A percentile compares a stretch with the other conserved stretches of the same genome.
phyloP scores from a whole-genome alignment of 1,139 yeast genomes.

The Yamadazyma kanchanaburiensis region DNA sequence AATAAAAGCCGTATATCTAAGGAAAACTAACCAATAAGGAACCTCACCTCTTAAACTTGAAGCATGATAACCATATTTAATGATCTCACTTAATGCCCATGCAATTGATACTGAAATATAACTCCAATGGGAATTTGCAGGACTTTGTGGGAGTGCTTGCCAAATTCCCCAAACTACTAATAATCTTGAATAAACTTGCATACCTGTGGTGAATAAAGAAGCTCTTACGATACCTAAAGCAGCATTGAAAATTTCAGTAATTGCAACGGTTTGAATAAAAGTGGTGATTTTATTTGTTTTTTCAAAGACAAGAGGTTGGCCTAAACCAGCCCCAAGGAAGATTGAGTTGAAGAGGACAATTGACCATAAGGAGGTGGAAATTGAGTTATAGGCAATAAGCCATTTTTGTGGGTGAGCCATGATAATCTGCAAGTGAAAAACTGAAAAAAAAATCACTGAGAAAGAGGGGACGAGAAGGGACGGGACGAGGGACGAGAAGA shows the following conservation, averaged over 20 bases:
- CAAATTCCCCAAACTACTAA: constrained; percentile 83
- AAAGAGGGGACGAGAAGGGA: too few relatives aligned
- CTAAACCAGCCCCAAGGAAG: constrained; percentile 33
- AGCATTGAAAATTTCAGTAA: constrained; percentile 79
- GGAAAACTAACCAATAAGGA: constrained; percentile 60
- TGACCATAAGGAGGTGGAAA: constrained; percentile 46
- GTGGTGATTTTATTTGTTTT: constrained; percentile 61
- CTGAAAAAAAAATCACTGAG: too few relatives aligned
- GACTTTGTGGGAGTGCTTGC: constrained; percentile 65
- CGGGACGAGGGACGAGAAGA: too few relatives aligned
- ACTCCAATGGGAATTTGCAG: constrained; percentile 57
- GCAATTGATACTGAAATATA: constrained; percentile 70
- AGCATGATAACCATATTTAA: constrained; percentile 85
- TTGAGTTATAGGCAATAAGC: constrained; percentile 43
- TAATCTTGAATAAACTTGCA: constrained; percentile 85
- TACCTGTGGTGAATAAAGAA: constrained; percentile 75
- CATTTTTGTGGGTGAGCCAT: constrained; percentile 30
- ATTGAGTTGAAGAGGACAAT: constrained; percentile 41
- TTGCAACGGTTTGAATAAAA: constrained; percentile 76
- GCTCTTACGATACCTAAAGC: constrained; percentile 77
- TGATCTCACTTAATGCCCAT: constrained; percentile 89
- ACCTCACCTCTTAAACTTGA: constrained; percentile 57
- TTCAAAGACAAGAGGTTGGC: constrained; percentile 60
- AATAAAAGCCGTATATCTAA: constrained; percentile 80
- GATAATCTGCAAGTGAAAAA: constrained; percentile 1